Evolutionary conservation across 179 eudicot genomes (phyloP).

Genomic region (Patellifolia procumbens): DNA sequence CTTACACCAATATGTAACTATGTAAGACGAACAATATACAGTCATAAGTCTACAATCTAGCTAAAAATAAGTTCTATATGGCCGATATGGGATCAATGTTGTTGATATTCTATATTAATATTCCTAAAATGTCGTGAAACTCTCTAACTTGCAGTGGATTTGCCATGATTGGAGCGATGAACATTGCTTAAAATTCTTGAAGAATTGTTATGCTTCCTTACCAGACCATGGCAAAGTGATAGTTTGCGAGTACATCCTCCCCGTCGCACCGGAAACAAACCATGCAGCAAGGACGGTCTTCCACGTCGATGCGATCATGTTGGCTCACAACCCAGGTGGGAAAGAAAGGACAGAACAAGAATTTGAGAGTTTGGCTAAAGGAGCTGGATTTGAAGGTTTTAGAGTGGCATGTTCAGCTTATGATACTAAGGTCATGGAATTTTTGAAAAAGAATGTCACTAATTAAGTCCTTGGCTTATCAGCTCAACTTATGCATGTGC

Average conservation of each 20-base stretch:
- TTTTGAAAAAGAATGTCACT: slow-evolving; percentile 35
- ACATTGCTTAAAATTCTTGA: slow-evolving; percentile 55
- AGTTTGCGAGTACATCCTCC: slow-evolving; percentile 47
- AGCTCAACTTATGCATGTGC: neutral
- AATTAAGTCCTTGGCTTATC: neutral
- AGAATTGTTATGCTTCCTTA: slow-evolving; percentile 50
- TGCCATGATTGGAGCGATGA: slow-evolving; percentile 66
- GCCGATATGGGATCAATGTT: no score
- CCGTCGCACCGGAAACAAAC: slow-evolving; percentile 45
- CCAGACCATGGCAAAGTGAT: slow-evolving; percentile 62
- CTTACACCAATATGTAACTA: no score
- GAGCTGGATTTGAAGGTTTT: slow-evolving; percentile 47
- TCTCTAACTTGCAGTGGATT: slow-evolving; percentile 39
- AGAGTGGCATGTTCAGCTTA: slow-evolving; percentile 37
- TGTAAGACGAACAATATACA: no score
- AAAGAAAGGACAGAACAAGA: slow-evolving; percentile 64
- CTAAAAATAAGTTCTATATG: no score
- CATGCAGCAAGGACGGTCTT: slow-evolving; percentile 35
- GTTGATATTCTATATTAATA: no score
- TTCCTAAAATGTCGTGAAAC: neutral
- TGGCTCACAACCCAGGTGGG: slow-evolving; percentile 53
- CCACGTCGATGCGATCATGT: slow-evolving; percentile 41
- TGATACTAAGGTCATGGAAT: slow-evolving; percentile 51
- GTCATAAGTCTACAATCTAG: no score
- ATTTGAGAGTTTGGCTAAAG: slow-evolving; percentile 47